These are phyloP conservation scores for Penicillium pulvis DNA, from an alignment of 495 filamentous ascomycete genomes.

Conservation along the genomic window DNA sequence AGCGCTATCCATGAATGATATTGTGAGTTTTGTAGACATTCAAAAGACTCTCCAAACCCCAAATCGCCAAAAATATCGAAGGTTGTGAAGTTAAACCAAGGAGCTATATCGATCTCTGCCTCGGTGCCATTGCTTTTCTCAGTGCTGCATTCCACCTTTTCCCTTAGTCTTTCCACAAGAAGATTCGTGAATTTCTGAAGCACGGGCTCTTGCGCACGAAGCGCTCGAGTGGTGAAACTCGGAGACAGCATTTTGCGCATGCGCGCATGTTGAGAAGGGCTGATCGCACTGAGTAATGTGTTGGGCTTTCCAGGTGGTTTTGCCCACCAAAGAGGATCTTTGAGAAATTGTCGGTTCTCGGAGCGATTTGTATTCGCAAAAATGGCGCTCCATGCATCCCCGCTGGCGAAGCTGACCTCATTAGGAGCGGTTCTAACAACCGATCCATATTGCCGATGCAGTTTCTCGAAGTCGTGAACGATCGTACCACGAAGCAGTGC, in stretches of 20 bases:
- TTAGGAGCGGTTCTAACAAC: neutral
- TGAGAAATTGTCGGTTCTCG: neutral
- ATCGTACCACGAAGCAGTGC: neutral
- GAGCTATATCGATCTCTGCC: neutral
- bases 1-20: conserved; percentile 7
- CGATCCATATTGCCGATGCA: neutral
- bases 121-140: neutral
- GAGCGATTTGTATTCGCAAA: neutral
- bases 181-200: conserved; percentile 4
- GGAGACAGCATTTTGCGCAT: neutral
- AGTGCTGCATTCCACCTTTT: neutral
- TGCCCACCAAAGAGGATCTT: neutral
- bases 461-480: conserved; percentile 5
- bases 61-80: conserved; percentile 16
- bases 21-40: conserved; percentile 5
- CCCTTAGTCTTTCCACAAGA: conserved; percentile 3
- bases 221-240: neutral
- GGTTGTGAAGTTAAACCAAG: conserved; percentile 12
- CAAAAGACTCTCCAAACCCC: conserved; percentile 12
- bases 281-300: neutral
- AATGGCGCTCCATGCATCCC: neutral
- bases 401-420: neutral
- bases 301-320: neutral
- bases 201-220: neutral
- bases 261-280: neutral